phyloP scores from a whole-genome alignment of 805 yeast species.

The Spathaspora boniae region DNA sequence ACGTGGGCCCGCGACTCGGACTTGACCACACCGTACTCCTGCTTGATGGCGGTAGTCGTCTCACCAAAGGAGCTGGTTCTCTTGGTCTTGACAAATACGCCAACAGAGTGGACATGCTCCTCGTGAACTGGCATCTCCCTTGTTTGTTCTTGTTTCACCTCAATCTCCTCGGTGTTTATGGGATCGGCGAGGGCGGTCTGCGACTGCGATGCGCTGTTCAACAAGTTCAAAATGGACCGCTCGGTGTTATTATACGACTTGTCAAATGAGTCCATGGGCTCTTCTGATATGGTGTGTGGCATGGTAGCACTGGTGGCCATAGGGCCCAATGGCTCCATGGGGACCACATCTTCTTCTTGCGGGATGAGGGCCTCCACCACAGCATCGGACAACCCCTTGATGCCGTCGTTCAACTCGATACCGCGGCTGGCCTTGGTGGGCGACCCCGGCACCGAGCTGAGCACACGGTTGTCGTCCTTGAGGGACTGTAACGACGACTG shows the following conservation, averaged over 20 bases:
- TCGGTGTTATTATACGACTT: constrained; percentile 33
- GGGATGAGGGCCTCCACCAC: constrained; percentile 34
- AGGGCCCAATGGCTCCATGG: not conserved
- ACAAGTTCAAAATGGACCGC: constrained; percentile 38
- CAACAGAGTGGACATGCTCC: too few relatives aligned
- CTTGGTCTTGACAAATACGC: constrained; percentile 2
- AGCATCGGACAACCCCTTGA: constrained; percentile 39
- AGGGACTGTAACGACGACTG: constrained; percentile 39
- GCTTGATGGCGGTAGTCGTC: not conserved
- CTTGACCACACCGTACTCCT: constrained; percentile 1
- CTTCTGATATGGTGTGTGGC: constrained; percentile 5
- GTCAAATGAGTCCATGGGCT: constrained; percentile 28
- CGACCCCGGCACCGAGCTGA: constrained; percentile 19
- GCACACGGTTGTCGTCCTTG: constrained; percentile 24
- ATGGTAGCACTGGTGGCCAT: too few relatives aligned
- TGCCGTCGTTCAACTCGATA: constrained; percentile 38
- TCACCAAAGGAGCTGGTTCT: constrained; percentile 1
- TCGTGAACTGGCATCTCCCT: not conserved
- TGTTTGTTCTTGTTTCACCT: not conserved
- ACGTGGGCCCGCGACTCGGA: constrained; percentile 1
- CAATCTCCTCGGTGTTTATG: not conserved
- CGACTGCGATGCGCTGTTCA: constrained; percentile 19
- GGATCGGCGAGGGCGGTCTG: constrained; percentile 1
- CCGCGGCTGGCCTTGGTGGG: constrained; percentile 21
- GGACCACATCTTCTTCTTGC: constrained; percentile 9